Base-by-base conservation (phyloP, 202 grass and related monocot genomes). In the Sporobolus alterniflorus region DNA sequence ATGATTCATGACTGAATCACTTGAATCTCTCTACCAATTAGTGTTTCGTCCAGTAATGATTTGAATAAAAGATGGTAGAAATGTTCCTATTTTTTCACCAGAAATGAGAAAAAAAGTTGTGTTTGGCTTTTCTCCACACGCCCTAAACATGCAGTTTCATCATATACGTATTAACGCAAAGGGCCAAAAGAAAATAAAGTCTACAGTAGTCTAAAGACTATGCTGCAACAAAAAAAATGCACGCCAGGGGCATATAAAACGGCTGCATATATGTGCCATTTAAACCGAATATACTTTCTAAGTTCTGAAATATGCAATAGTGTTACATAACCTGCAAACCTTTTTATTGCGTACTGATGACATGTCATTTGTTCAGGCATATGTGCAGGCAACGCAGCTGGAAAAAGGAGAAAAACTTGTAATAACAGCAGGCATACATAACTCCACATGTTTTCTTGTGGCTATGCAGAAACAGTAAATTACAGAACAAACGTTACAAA, bases 401-500 rank as follows among this genome's bases (percentile, higher is more conserved):
- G 2, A 52, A 4, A 1, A 15, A 31, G 22, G 6, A 59, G 11
- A 59, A 31, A 47, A 76, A 31, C 31, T 30, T 57, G 34, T 39
- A 65, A 48, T 6, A 7, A 21, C 1, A 4, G 22, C 20, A 82
- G 32, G 72, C 28, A 43, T 11, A 56, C 31, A 42, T 20, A 48
- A 48, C 80, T 62, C 32, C 62, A 69, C 18, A 30, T 22, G 21
- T 61, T 22, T 14, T 50, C 41, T 56, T 77, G 66, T 4, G 25
- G 15, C 34, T 73, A 74, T 64, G 49, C 49, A 81, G 0, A 50
- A 59, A 82, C 24, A 34, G 42, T 10, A 61, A 25, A 11, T 28
- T 22, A 77, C 21, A 47, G 30, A 72, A 36, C n/a, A 20, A 41
- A 74, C 47, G 46, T 26, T 49, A 31, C 49, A 84, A 50, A 69